Percentiles rank a stretch among this genome's conserved stretches.
phyloP scores from a whole-genome alignment of 495 filamentous ascomycete genomes.

The Evernia prunastri region DNA sequence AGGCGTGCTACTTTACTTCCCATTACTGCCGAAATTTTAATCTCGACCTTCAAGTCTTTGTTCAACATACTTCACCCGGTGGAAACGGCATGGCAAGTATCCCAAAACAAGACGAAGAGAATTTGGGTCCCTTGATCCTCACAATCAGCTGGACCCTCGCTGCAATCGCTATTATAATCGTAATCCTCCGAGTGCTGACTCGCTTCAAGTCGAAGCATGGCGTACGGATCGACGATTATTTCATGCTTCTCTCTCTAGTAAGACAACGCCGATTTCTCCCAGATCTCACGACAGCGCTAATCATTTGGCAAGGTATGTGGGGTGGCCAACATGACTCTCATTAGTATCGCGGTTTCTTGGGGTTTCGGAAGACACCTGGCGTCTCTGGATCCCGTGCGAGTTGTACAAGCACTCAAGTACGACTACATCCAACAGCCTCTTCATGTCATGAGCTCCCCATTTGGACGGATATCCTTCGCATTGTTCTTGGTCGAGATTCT shows the following conservation, averaged over 20 bases:
- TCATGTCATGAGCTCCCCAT: neutral
- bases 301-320: neutral
- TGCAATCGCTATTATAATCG: neutral
- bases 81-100: neutral
- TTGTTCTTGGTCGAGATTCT: constrained; percentile 3
- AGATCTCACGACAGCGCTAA: neutral
- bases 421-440: constrained; percentile 1
- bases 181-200: neutral
- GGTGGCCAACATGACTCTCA: neutral
- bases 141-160: neutral
- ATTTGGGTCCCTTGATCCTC: neutral
- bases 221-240: constrained; percentile 2
- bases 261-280: neutral
- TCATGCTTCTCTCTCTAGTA: neutral
- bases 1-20: neutral
- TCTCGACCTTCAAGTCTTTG: neutral
- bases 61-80: neutral
- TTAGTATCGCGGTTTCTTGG: neutral
- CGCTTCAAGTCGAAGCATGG: neutral
- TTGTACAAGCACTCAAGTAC: neutral
- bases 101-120: neutral
- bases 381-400: neutral
- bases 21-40: neutral
- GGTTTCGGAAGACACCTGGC: constrained; percentile 1
- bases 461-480: constrained; percentile 3